Percentiles rank a stretch among this genome's conserved stretches.
Evolutionary conservation across 768 basidiomycete species (phyloP).

Genomic region (Trametes coccinea): DNA sequence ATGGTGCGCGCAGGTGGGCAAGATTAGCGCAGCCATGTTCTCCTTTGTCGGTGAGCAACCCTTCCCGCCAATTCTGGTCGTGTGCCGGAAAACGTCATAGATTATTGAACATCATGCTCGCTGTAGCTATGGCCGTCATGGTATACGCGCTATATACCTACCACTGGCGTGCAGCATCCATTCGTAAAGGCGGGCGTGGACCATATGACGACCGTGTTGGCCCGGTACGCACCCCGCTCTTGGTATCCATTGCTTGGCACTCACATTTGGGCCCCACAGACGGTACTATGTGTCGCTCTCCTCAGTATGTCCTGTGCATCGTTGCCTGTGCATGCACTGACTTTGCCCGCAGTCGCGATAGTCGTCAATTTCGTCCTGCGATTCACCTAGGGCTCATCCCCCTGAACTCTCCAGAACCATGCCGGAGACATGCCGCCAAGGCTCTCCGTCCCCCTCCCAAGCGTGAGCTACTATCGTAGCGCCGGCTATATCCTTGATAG

Average conservation of each 20-base stretch:
- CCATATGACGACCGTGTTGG: conserved; percentile 97
- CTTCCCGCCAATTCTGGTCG: not conserved
- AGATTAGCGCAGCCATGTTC: conserved; percentile 96
- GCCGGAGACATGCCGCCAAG: not conserved
- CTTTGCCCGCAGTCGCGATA: conserved; percentile 63
- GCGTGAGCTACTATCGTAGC: not conserved
- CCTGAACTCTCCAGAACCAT: not conserved
- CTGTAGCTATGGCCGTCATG: conserved; percentile 93
- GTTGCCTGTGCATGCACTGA: conserved; percentile 11
- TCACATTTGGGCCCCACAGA: conserved; percentile 45
- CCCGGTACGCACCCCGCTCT: conserved; percentile 64
- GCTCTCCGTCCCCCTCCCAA: no score
- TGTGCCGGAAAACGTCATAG: conserved; percentile 7
- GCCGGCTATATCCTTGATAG: not conserved
- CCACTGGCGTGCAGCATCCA: conserved; percentile 94
- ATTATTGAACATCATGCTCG: conserved; percentile 9
- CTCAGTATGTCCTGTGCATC: conserved; percentile 51
- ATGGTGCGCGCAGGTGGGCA: conserved; percentile 65
- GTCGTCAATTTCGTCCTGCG: conserved; percentile 84
- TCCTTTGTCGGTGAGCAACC: conserved; percentile 78
- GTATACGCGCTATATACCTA: conserved; percentile 92
- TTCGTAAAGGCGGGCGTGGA: conserved; percentile 86
- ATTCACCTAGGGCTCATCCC: conserved; percentile 46
- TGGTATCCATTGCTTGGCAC: conserved; percentile 10
- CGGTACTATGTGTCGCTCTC: conserved; percentile 78